Evolutionary conservation across 352 stramenopile species (phyloP), one percentile per base, ranked within the genome.

Genomic region (Phytopythium vexans): DNA sequence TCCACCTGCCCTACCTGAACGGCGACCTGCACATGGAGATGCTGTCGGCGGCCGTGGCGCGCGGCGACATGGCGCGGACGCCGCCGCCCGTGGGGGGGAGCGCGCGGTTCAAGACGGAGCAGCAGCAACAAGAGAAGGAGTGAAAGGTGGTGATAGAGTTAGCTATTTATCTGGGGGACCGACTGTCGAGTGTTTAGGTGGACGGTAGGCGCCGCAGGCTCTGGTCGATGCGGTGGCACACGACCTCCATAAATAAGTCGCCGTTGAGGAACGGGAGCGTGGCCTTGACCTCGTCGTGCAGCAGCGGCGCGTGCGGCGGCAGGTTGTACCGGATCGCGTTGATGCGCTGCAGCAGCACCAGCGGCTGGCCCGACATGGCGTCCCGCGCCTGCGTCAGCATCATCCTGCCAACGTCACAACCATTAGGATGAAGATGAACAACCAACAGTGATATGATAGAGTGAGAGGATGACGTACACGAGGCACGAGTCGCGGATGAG

Each of bases 211-310:
- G 49, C 2, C 45, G 50, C 12, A 52, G 58, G 27, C 46, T 49
- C 55, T 71, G 51, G n/a, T 77, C 62, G 6, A 86, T 63, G 21
- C 78, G 58, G 21, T 73, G 58, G 60, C 72, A 82, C 11, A 82
- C 48, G 16, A 86, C 72, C 52, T 78, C 69, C 61, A 82, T 81
- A 49, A 78, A 62, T 47, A 86, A 46, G 58, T 86, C 75, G 38
- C 75, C 75, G 46, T 86, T 86, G 53, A 82, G 53, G 62, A 74
- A 79, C n/a, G 74, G 60, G 35, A 74, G 41, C 37, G 70, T 69
- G 15, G 70, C 74, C 37, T 70, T 60, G 48, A 86, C 58, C 55
- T 86, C 75, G 44, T 66, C 56, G 51, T 83, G 72, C 53, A 86
- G 40, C 11, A 58, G 55, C 1, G 58, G 56, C 27, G 75, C 75